Conservation (phyloP, 2,329 filamentous ascomycete species). For the Canariomyces notabilis region DNA sequence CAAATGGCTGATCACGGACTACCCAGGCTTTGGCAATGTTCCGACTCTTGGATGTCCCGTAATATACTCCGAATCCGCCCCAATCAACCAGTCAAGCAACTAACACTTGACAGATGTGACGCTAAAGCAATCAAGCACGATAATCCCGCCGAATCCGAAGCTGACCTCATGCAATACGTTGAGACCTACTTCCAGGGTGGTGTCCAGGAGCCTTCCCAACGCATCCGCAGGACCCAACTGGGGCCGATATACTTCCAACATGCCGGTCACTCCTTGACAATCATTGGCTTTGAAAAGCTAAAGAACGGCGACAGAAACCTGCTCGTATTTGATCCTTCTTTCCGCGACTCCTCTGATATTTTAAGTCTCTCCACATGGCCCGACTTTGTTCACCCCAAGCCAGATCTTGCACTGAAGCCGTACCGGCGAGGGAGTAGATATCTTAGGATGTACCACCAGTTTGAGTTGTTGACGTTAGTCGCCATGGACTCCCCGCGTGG, state of each 20-base stretch:
- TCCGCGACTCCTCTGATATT: constrained; percentile 62
- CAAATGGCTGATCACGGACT: background rate
- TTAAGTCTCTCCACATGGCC: constrained; percentile 52
- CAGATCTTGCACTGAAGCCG: constrained; percentile 56
- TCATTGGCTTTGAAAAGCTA: constrained; percentile 74
- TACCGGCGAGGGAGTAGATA: constrained; percentile 69
- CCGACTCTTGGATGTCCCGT: constrained; percentile 61
- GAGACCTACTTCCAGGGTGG: constrained; percentile 69
- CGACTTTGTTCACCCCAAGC: constrained; percentile 40
- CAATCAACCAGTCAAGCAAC: background rate
- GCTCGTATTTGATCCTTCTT: constrained; percentile 84
- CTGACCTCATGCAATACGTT: constrained; percentile 59
- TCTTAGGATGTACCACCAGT: constrained; percentile 65
- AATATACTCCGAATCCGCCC: constrained; percentile 17
- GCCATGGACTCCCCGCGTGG: too few relatives aligned
- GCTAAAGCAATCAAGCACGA: constrained; percentile 54
- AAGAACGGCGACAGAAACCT: constrained; percentile 61
- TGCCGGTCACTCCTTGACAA: constrained; percentile 80
- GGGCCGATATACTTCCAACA: constrained; percentile 91
- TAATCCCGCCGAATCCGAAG: constrained; percentile 43
- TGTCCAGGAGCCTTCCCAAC: constrained; percentile 45
- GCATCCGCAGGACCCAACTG: constrained; percentile 65
- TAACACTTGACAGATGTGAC: constrained; percentile 45
- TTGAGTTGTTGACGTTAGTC: constrained; percentile 72
- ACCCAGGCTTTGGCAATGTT: constrained; percentile 73